phyloP scores from a whole-genome alignment of 176 grass and related monocot species.

The Typha latifolia region DNA sequence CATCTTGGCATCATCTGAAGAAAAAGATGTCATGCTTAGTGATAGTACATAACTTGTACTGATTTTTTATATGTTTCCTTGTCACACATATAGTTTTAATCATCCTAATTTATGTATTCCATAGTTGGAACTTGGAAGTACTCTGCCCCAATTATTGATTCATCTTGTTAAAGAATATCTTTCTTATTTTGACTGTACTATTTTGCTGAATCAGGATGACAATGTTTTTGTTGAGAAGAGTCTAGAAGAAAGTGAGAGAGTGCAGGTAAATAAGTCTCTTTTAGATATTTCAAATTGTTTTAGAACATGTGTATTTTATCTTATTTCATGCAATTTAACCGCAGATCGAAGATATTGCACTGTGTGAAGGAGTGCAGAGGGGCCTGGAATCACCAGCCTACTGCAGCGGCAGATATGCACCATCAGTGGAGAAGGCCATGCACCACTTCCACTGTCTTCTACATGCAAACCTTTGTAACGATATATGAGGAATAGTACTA shows the following conservation, averaged over 20 bases:
- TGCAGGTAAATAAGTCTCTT: conserved; percentile 46
- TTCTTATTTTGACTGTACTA: not conserved
- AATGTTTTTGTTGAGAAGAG: conserved; percentile 59
- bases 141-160: not conserved
- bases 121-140: too few species aligned
- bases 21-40: too few species aligned
- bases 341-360: conserved; percentile 80
- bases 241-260: conserved; percentile 77
- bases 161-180: not conserved
- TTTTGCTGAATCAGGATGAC: conserved; percentile 44
- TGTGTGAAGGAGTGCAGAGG: conserved; percentile 85
- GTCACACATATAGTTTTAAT: too few species aligned
- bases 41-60: too few species aligned
- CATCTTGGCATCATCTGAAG: too few species aligned
- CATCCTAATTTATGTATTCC: too few species aligned
- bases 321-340: not conserved
- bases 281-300: not conserved
- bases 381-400: conserved; percentile 74
- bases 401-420: conserved; percentile 51
- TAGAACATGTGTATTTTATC: too few species aligned
- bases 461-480: conserved; percentile 25
- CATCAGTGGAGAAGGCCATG: conserved; percentile 86
- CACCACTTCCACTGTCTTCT: conserved; percentile 86
- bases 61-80: too few species aligned
- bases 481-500: too few species aligned